A percentile compares a stretch with the other conserved stretches of the same genome.
Evolutionary conservation across 441 rosid genomes (phyloP).

Genomic region (Populus hybrid): DNA sequence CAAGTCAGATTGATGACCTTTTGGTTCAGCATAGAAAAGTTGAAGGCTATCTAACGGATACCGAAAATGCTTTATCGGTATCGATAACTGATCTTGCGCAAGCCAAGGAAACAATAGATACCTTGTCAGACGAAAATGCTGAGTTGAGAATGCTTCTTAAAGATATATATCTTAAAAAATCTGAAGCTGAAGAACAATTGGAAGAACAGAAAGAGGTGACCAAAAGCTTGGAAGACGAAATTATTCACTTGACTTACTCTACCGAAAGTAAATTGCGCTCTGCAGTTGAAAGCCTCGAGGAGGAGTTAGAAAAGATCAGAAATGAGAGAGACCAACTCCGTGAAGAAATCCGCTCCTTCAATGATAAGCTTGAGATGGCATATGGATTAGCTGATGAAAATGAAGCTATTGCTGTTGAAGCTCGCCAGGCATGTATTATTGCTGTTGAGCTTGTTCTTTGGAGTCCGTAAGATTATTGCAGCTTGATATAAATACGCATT

Average conservation of each 20-base stretch:
- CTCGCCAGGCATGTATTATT: slow-evolving; percentile 59
- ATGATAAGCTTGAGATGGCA: slow-evolving; percentile 65
- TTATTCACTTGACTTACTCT: slow-evolving; percentile 53
- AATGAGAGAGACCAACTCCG: slow-evolving; percentile 60
- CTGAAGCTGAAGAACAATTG: slow-evolving; percentile 66
- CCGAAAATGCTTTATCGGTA: slow-evolving; percentile 48
- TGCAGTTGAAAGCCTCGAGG: slow-evolving; percentile 51
- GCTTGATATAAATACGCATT: slow-evolving; percentile 4
- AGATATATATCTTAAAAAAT: slow-evolving; percentile 61
- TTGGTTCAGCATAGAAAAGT: slow-evolving; percentile 46
- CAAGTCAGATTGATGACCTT: slow-evolving; percentile 57
- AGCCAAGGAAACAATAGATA: slow-evolving; percentile 52
- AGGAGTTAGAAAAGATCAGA: slow-evolving; percentile 41
- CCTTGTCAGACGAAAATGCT: slow-evolving; percentile 60
- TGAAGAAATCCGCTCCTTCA: slow-evolving; percentile 59
- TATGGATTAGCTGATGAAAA: slow-evolving; percentile 82
- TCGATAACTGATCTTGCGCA: slow-evolving; percentile 53
- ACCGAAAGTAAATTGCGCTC: slow-evolving; percentile 43
- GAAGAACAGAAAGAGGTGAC: slow-evolving; percentile 70
- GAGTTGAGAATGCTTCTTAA: slow-evolving; percentile 63
- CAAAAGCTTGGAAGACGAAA: slow-evolving; percentile 72
- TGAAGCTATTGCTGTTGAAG: slow-evolving; percentile 80
- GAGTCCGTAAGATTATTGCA: not conserved
- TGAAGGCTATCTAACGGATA: slow-evolving; percentile 47
- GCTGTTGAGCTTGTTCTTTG: slow-evolving; percentile 18